These are phyloP conservation scores for Trichoderma hamatum DNA, from an alignment of 2,329 filamentous ascomycete genomes.

Conservation along the genomic window DNA sequence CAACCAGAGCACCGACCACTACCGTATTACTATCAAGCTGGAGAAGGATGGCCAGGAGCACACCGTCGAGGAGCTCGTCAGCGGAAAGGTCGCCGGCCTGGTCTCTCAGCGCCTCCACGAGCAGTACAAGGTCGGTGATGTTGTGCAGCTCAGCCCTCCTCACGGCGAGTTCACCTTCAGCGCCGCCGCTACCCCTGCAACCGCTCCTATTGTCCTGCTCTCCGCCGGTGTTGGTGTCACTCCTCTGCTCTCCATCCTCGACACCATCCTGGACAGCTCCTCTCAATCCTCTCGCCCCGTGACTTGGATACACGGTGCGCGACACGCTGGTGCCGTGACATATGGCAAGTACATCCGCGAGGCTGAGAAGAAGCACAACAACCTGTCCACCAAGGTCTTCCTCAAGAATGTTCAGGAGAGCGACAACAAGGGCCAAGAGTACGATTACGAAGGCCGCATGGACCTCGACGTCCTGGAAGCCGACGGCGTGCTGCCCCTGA, in stretches of 20 bases:
- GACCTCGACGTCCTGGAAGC: slow-evolving; percentile 59
- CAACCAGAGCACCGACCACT: slow-evolving; percentile 54
- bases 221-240: slow-evolving; percentile 71
- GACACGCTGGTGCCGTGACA: slow-evolving; percentile 54
- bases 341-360: slow-evolving; percentile 59
- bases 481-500: slow-evolving; percentile 57
- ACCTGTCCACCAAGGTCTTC: slow-evolving; percentile 56
- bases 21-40: slow-evolving; percentile 75
- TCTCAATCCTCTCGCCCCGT: slow-evolving; percentile 48
- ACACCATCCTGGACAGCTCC: slow-evolving; percentile 48
- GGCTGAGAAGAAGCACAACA: slow-evolving; percentile 43
- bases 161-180: slow-evolving; percentile 64
- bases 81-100: slow-evolving; percentile 47
- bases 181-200: slow-evolving; percentile 43
- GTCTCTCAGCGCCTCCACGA: slow-evolving; percentile 59
- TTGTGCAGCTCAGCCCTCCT: slow-evolving; percentile 59
- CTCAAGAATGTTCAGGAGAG: slow-evolving; percentile 52
- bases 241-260: slow-evolving; percentile 66
- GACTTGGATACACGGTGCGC: slow-evolving; percentile 65
- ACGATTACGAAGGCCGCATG: slow-evolving; percentile 61
- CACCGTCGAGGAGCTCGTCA: slow-evolving; percentile 39
- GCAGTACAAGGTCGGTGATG: slow-evolving; percentile 52
- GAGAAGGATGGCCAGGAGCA: slow-evolving; percentile 48
- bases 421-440: slow-evolving; percentile 56
- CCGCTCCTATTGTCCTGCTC: slow-evolving; percentile 64